Evolutionary conservation across 345 rosid species (phyloP), one percentile per base, ranked within the genome.

Genomic region (Tarenaya hassleriana): DNA sequence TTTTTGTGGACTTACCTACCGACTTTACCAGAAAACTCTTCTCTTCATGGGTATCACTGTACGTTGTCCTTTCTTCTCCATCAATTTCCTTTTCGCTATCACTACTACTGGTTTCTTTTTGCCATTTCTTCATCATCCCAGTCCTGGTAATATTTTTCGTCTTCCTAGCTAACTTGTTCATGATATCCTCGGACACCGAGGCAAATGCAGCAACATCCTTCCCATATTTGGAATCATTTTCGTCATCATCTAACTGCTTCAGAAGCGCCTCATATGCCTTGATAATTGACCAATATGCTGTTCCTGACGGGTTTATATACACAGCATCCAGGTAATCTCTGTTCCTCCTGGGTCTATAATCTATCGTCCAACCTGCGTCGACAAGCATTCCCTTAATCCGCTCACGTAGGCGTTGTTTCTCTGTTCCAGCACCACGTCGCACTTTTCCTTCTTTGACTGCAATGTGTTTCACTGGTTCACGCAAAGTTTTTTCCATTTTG

Each of bases 391-490:
- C 85, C 72, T 79, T 83, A 45, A 92, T 81, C 33, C 66, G 65
- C 73, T 92, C 98, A 11, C 98, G 95, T 59, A 92, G 66, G 61
- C 79, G 83, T 72, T 92, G 98, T 69, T 92, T 92, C 72, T 88
- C 96, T 17, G 98, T 92, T 61, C 98, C 98, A 61, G 83, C 74
- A 53, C 86, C 82, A 45, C 94, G 86, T 76, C 62, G 83, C 60
- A 67, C 73, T 68, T 71, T 83, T 44, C 72, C 82, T 59, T 86
- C 94, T 52, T 75, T 79, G 48, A 7, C 54, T 67, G 18, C 51
- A 16, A 56, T 43, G 8, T 69, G 63, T 43, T 55, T 68, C 32
- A 61, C 58, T 8, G 43, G 67, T 67, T 62, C 83, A 51, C 40
- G 52, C 32, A 74, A 73, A 4, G 56, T 65, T 55, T 67, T 67